Evolutionary conservation across 164 flowering plant genomes (phyloP), one percentile per base, ranked within the genome.

Genomic region (Vitis amurensis): DNA sequence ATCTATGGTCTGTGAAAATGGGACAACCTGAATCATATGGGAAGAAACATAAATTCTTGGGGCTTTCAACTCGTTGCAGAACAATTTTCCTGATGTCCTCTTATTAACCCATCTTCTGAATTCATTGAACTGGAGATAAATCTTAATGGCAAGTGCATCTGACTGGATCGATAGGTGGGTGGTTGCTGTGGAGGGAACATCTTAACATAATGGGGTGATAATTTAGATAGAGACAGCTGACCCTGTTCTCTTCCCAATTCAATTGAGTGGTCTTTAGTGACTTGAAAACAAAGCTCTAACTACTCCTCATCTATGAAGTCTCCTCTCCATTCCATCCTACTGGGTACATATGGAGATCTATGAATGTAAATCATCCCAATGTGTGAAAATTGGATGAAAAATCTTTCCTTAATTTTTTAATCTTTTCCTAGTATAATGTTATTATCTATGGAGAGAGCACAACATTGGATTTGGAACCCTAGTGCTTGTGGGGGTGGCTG

Each of bases 101-200:
- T 13, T 61, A 2, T 14, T 2, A 37, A 37, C 64, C 15, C 17
- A 61, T 6, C 44, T 37, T 14, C 44, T 61, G 64, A 17, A 8
- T 13, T 29, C 44, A 51, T 65, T 50, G n/a, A 23, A 51, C 4
- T 11, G 48, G 17, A 47, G 50, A 19, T 8, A 48, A 47, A 23
- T 66, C 3, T 37, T 3, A 37, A 3, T 37, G 44, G 44, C 44
- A 19, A 37, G 50, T 50, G 61, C 61, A 62, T 68, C 30, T 73
- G 31, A 44, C 30, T 68, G 55, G 59, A 63, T 12, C 17, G 44
- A 48, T n/a, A 48, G 55, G 67, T 60, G 56, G 27, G 66, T 56
- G 72, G 66, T 59, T 70, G 68, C 74, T 44, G 63, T 63, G 72
- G 53, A 68, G 74, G 80, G 68, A 63, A 67, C 74, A 73, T 66